phyloP scores from a whole-genome alignment of 2,329 filamentous ascomycete species.

The Anthostomella pinea region DNA sequence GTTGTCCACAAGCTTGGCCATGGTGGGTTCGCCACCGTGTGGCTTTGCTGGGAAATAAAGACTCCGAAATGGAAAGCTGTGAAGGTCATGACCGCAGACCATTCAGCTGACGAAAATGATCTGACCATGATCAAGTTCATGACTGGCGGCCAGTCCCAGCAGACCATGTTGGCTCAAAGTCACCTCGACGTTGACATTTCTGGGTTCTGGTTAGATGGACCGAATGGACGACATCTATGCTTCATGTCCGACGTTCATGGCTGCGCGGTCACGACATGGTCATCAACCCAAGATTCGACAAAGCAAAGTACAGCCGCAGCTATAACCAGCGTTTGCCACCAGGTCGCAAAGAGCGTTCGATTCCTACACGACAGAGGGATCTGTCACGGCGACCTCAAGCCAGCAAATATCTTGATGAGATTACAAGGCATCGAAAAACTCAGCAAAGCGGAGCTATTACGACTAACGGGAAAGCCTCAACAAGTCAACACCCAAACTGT shows the following conservation, averaged over 20 bases:
- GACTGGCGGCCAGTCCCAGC: background rate
- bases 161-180: background rate
- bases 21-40: slow-evolving; percentile 4
- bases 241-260: background rate
- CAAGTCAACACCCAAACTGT: background rate
- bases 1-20: slow-evolving; percentile 8
- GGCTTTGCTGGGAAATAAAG: slow-evolving; percentile 5
- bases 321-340: background rate
- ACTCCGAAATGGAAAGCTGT: slow-evolving; percentile 2
- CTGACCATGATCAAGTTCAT: background rate
- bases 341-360: slow-evolving; percentile 1
- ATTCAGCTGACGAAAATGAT: background rate
- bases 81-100: slow-evolving; percentile 5
- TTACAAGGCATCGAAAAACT: background rate
- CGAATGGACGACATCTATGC: slow-evolving; percentile 1
- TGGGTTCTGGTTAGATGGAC: background rate
- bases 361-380: slow-evolving; percentile 2
- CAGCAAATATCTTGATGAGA: slow-evolving; percentile 3
- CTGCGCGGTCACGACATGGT: background rate
- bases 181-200: background rate
- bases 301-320: background rate
- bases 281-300: background rate
- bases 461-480: background rate
- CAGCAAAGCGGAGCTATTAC: background rate
- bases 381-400: slow-evolving; percentile 5